Evolutionary conservation across 148 eudicot genomes (phyloP).

Genomic region (Hydrangea macrophylla): DNA sequence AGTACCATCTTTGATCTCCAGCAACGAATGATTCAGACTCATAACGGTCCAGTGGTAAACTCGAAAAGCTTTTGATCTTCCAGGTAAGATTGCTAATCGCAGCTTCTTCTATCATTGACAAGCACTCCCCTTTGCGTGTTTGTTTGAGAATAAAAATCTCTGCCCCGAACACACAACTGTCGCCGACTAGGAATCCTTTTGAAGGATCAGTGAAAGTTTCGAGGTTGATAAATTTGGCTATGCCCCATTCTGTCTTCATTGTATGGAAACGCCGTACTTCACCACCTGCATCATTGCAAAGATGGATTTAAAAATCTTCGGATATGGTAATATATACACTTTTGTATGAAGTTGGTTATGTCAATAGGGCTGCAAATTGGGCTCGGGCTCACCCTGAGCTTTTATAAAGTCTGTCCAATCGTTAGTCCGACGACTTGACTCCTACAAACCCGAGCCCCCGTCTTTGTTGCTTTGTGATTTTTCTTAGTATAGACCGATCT

Average conservation of each 20-base stretch:
- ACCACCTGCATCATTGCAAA: conserved; percentile 7
- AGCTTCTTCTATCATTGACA: conserved; percentile 8
- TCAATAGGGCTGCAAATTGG: no score
- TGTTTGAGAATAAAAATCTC: conserved; percentile 22
- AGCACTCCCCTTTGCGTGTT: conserved; percentile 15
- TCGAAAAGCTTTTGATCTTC: conserved; percentile 16
- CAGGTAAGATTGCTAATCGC: background rate
- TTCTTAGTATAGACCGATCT: no score
- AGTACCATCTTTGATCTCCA: conserved; percentile 23
- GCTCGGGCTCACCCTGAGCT: no score
- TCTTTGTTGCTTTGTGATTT: no score
- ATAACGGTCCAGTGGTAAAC: conserved; percentile 1
- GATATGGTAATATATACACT: background rate
- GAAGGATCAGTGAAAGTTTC: conserved; percentile 11
- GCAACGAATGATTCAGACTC: conserved; percentile 7
- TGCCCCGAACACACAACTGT: conserved; percentile 20
- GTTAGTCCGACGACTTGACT: no score
- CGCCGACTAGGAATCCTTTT: conserved; percentile 19
- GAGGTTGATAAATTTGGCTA: conserved; percentile 15
- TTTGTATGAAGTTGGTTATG: background rate
- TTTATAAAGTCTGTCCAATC: no score
- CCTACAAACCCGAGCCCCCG: no score
- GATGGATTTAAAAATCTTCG: background rate
- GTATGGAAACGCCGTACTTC: conserved; percentile 16
- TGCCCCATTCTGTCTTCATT: conserved; percentile 21